Percentiles rank a stretch among this genome's conserved stretches.
Conservation (phyloP, 2,329 filamentous ascomycete species). For the Botrytis cinerea region DNA sequence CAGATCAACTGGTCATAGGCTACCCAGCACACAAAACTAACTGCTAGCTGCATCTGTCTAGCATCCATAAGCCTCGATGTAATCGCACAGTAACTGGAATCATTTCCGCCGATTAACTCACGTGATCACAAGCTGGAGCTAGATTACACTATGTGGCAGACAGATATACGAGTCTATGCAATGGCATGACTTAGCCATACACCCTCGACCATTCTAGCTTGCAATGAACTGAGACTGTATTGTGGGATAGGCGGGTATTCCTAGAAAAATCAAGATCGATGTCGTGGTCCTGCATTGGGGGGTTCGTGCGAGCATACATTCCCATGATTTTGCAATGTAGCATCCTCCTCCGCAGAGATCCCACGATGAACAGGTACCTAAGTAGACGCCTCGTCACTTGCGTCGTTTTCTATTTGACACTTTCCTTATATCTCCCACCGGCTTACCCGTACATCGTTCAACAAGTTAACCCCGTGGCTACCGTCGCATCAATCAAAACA, state of each 20-base stretch:
- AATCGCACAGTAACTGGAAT: not conserved
- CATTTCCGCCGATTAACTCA: too few species aligned
- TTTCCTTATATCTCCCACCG: not conserved
- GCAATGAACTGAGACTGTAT: too few species aligned
- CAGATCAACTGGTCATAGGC: not conserved
- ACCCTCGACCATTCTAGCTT: not conserved
- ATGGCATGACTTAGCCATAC: not conserved
- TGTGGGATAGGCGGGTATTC: not conserved
- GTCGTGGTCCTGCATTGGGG: not conserved
- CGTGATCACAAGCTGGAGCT: not conserved
- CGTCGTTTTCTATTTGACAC: not conserved
- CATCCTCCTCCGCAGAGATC: not conserved
- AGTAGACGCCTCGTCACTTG: not conserved
- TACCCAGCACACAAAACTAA: not conserved
- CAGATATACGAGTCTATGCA: not conserved
- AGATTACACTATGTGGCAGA: not conserved
- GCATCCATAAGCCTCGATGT: not conserved
- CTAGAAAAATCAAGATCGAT: not conserved
- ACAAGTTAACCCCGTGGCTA: not conserved
- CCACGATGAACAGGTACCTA: not conserved
- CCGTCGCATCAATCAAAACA: not conserved
- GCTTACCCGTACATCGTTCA: not conserved
- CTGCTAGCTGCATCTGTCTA: constrained; percentile 5
- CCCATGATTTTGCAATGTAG: not conserved
- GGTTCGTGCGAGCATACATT: not conserved